Conservation (phyloP, 2,329 filamentous ascomycete species). For the Chaetomiaceae sp. region DNA sequence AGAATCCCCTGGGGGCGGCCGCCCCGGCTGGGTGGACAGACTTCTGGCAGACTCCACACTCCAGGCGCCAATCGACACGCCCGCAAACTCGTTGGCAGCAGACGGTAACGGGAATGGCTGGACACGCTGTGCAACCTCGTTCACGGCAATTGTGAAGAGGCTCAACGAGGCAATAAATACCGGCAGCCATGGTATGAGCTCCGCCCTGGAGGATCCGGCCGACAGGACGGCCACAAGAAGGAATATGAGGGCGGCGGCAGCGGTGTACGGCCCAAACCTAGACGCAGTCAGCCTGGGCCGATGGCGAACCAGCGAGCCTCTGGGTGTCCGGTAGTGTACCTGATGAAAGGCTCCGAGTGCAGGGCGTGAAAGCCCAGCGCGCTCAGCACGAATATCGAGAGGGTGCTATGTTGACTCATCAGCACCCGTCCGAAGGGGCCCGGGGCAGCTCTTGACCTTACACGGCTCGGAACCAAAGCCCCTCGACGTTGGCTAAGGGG, state of each 20-base stretch:
- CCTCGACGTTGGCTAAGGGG: constrained; percentile 16
- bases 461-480: constrained; percentile 16
- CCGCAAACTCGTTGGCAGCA: constrained; percentile 6
- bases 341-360: constrained; percentile 16
- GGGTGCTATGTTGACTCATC: constrained; percentile 14
- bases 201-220: constrained; percentile 10
- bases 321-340: constrained; percentile 5
- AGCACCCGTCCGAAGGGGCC: constrained; percentile 2
- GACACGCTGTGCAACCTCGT: constrained; percentile 6
- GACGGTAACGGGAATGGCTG: not conserved
- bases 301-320: not conserved
- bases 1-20: constrained; percentile 3
- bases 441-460: constrained; percentile 11
- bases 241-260: constrained; percentile 15
- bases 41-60: constrained; percentile 9
- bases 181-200: constrained; percentile 23
- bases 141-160: constrained; percentile 15
- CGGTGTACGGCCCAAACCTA: constrained; percentile 19
- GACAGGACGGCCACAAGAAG: constrained; percentile 17
- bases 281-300: constrained; percentile 7
- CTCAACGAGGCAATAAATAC: constrained; percentile 17
- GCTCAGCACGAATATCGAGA: constrained; percentile 17
- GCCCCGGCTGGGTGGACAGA: not conserved
- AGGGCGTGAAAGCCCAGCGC: constrained; percentile 16
- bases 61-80: constrained; percentile 9